These are phyloP conservation scores for Neoboletus magnificus DNA, from an alignment of 768 basidiomycete species.

Conservation along the genomic window DNA sequence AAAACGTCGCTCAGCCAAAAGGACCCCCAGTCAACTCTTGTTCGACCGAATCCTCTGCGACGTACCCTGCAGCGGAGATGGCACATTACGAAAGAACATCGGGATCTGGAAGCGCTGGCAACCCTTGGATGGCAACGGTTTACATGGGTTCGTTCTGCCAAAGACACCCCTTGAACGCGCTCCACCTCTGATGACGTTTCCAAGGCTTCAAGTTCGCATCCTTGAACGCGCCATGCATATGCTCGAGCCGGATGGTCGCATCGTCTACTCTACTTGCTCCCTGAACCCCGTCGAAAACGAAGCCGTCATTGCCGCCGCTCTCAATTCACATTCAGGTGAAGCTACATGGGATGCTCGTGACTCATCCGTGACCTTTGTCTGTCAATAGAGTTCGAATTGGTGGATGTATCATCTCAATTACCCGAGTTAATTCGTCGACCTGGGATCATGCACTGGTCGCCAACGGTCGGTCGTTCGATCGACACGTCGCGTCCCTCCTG, in stretches of 20 bases:
- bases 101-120: slow-evolving; percentile 95
- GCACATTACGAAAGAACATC: slow-evolving; percentile 90
- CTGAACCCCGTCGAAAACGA: slow-evolving; percentile 98
- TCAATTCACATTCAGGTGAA: slow-evolving; percentile 66
- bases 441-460: slow-evolving; percentile 77
- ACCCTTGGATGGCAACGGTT: slow-evolving; percentile 82
- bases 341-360: neutral
- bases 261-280: slow-evolving; percentile 98
- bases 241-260: slow-evolving; percentile 73
- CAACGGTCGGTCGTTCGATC: slow-evolving; percentile 57
- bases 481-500: slow-evolving; percentile 56
- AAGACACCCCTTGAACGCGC: neutral
- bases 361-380: neutral
- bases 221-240: slow-evolving; percentile 90
- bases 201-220: slow-evolving; percentile 88
- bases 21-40: slow-evolving; percentile 50
- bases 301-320: slow-evolving; percentile 85
- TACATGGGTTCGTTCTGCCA: slow-evolving; percentile 65
- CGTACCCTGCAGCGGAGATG: slow-evolving; percentile 97
- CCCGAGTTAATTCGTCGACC: slow-evolving; percentile 71
- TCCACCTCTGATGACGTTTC: slow-evolving; percentile 7
- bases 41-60: slow-evolving; percentile 96
- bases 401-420: slow-evolving; percentile 72
- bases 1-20: slow-evolving; percentile 34
- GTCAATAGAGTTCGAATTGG: slow-evolving; percentile 63